A percentile compares a stretch with the other conserved stretches of the same genome.
phyloP scores from a whole-genome alignment of 2,329 filamentous ascomycete species.

The Trichoderma sp. region DNA sequence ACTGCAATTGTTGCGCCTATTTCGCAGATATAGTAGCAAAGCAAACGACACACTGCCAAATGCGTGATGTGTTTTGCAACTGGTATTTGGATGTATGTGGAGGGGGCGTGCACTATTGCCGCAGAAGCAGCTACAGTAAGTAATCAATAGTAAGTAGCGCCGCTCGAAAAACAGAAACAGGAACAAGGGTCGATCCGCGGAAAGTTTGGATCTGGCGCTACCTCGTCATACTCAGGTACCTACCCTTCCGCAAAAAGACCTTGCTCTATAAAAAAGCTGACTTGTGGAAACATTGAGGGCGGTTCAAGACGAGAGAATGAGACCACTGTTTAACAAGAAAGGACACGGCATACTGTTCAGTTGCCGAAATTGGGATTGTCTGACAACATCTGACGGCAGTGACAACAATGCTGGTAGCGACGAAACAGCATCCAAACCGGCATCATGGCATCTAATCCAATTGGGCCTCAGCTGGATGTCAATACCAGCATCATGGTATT shows the following conservation, averaged over 20 bases:
- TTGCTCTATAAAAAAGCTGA: too few species aligned
- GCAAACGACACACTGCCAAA: not conserved
- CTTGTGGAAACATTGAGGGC: not conserved
- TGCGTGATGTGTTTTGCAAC: not conserved
- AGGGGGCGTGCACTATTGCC: conserved; percentile 1
- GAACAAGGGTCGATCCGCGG: conserved; percentile 9
- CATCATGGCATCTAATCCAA: not conserved
- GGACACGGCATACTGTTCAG: not conserved
- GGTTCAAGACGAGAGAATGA: not conserved
- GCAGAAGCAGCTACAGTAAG: not conserved
- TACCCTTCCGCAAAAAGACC: not conserved
- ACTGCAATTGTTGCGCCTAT: not conserved
- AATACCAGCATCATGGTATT: not conserved
- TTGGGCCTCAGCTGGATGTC: not conserved
- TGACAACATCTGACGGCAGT: not conserved
- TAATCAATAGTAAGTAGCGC: not conserved
- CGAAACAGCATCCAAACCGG: not conserved
- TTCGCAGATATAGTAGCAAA: not conserved
- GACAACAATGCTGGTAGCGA: not conserved
- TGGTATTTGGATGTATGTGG: not conserved
- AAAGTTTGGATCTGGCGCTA: conserved; percentile 15
- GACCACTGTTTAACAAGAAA: not conserved
- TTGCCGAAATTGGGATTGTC: not conserved
- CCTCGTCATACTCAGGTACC: not conserved
- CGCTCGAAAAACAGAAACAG: not conserved